Evolutionary conservation across 768 basidiomycete species (phyloP).

Genomic region (Tulasnella sp.): DNA sequence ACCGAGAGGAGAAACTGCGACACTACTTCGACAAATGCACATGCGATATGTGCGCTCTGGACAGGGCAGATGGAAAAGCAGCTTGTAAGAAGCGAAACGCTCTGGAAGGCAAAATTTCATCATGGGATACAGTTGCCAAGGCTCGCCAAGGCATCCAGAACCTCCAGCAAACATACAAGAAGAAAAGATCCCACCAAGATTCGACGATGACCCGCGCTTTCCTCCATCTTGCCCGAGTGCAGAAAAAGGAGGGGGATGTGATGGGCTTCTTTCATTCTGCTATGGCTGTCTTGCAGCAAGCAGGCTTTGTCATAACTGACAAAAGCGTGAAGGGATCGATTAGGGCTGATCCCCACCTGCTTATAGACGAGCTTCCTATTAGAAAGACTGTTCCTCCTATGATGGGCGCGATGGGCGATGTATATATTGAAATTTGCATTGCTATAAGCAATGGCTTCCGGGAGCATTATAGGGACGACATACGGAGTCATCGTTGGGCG

Average conservation of each 20-base stretch:
- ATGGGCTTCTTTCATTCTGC: background rate
- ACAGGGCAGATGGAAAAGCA: slow-evolving; percentile 12
- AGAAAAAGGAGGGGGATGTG: background rate
- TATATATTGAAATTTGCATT: background rate
- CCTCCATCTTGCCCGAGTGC: background rate
- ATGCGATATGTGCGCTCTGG: slow-evolving; percentile 15
- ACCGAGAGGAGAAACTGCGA: too few relatives aligned
- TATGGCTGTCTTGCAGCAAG: background rate
- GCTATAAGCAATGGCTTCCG: background rate
- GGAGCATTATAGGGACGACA: background rate
- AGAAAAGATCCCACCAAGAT: background rate
- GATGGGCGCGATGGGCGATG: background rate
- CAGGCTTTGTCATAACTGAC: slow-evolving; percentile 1
- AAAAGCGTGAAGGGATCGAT: background rate
- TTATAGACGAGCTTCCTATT: background rate
- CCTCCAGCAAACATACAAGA: slow-evolving; percentile 15
- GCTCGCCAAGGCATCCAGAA: background rate
- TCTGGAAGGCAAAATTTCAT: background rate
- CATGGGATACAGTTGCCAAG: background rate
- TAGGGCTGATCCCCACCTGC: background rate
- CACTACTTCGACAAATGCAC: slow-evolving; percentile 13
- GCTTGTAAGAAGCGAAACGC: slow-evolving; percentile 2
- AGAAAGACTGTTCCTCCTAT: background rate
- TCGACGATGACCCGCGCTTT: background rate
- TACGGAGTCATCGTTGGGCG: background rate